These are phyloP conservation scores for Trichocomaceae sp. DNA, from an alignment of 2,329 filamentous ascomycete species.

Conservation along the genomic window DNA sequence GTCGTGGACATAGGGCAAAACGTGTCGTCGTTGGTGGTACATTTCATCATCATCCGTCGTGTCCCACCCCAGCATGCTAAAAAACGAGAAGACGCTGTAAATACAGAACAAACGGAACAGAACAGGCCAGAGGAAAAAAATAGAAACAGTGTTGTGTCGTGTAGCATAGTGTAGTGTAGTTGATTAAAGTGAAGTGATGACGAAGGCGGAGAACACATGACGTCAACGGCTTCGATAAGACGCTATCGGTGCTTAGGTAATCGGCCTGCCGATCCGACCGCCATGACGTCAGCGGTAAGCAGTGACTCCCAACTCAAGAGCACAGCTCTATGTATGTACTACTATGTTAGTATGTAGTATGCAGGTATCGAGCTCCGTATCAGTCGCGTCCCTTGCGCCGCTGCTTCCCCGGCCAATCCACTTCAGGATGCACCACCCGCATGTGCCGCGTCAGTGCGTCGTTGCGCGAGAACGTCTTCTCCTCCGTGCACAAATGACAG, in stretches of 20 bases:
- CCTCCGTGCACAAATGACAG: conserved; percentile 86
- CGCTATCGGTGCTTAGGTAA: not conserved
- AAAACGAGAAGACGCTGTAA: conserved; percentile 2
- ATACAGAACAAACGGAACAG: conserved; percentile 1
- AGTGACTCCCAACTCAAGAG: too few species aligned
- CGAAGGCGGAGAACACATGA: not conserved
- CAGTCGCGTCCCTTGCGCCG: conserved; percentile 35
- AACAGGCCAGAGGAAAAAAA: conserved; percentile 2
- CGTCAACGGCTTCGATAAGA: conserved; percentile 12
- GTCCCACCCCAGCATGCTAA: not conserved
- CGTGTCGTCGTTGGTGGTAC: not conserved
- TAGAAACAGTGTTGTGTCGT: too few species aligned
- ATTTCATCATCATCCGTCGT: not conserved
- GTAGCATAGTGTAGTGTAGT: too few species aligned
- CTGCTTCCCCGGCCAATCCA: conserved; percentile 69
- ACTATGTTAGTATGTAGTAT: too few species aligned
- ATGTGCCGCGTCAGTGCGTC: conserved; percentile 93
- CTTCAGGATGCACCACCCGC: conserved; percentile 85
- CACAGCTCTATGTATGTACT: too few species aligned
- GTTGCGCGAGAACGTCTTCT: conserved; percentile 93
- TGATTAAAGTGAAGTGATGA: not conserved
- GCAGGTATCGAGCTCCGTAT: conserved; percentile 8
- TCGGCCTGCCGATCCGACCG: conserved; percentile 12
- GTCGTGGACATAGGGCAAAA: not conserved
- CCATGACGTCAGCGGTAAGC: conserved; percentile 8